Evolutionary conservation across 306 rosid genomes (phyloP), one percentile per base, ranked within the genome.

Genomic region (Boehmeria nivea): DNA sequence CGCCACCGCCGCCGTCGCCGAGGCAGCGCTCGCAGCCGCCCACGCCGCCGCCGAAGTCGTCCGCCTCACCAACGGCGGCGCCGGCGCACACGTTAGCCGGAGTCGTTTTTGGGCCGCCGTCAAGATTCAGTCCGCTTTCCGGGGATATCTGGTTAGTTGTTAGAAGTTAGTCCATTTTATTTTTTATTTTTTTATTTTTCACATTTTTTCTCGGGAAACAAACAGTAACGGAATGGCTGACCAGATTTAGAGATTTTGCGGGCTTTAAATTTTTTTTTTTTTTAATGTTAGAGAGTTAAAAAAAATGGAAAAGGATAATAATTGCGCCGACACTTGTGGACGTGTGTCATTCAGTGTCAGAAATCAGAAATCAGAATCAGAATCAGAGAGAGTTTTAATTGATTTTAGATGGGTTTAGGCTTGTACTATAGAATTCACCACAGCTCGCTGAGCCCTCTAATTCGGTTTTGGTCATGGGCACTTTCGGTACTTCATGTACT

Each of bases 31-130:
- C 2, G 89, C 95, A 0, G 98, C 98, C 0, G 95, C 98, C 1
- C 98, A 87, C 20, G 98, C 98, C 1, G 98, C 98, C 0, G 95
- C 95, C 0, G 93, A 91, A 65, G 98, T 91, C 0, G 96, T 91
- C 12, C 62, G 93, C 18, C 82, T 87, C 6, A 87, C 96, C 1
- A 78, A 72, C 6, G 57, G 59, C 27, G 55, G 55, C 5, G 55
- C 51, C 11, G 31, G 64, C 10, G 13, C 44, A 3, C 65, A 19
- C 1, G 49, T 21, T 12, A 22, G 43, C 63, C 6, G 55, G 17
- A 40, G 60, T 15, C 73, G 66, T 10, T 58, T 70, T 8, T 10
- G 52, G 0, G 91, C 93, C 1, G 85, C 93, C 59, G 69, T 82
- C 23, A 80, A 51, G 51, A 74, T 91, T 17, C 96, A 91, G 71